Percentiles rank a stretch among this genome's conserved stretches.
phyloP scores from a whole-genome alignment of 139 green algal species.

The Penium margaritaceum region DNA sequence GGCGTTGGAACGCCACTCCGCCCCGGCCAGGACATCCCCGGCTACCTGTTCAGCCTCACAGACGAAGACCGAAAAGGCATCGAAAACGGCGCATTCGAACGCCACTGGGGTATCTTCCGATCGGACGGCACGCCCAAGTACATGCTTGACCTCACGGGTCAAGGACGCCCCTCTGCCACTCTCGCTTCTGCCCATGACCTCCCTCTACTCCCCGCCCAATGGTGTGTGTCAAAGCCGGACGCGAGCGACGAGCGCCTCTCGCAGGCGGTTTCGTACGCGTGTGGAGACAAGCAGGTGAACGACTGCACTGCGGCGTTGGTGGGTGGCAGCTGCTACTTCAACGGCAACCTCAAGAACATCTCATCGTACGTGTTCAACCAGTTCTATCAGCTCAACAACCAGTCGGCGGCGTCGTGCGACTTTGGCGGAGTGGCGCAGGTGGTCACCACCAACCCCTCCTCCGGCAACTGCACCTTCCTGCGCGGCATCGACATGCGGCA shows the following conservation, averaged over 20 bases:
- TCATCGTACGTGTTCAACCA: conserved; percentile 17
- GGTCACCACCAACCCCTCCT: neutral
- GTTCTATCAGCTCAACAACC: conserved; percentile 6
- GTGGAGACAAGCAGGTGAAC: neutral
- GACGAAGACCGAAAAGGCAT: conserved; percentile 23
- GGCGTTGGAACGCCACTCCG: neutral
- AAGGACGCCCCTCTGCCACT: neutral
- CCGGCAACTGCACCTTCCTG: neutral
- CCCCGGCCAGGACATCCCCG: neutral
- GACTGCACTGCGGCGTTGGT: conserved; percentile 10
- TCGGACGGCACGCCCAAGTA: conserved; percentile 30
- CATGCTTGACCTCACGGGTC: conserved; percentile 15
- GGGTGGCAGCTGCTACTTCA: neutral
- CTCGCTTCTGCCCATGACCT: neutral
- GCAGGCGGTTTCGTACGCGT: neutral
- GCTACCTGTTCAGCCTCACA: conserved; percentile 25
- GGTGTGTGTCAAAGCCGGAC: neutral
- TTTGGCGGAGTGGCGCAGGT: neutral
- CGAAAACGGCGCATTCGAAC: conserved; percentile 13
- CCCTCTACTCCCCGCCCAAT: neutral
- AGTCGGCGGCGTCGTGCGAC: neutral
- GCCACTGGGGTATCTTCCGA: conserved; percentile 23
- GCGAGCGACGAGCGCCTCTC: neutral
- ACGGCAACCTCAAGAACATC: neutral
- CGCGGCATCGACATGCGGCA: no score